phyloP scores from a whole-genome alignment of 192 early-diverging fungal genomes.

The Entomortierella lignicola region DNA sequence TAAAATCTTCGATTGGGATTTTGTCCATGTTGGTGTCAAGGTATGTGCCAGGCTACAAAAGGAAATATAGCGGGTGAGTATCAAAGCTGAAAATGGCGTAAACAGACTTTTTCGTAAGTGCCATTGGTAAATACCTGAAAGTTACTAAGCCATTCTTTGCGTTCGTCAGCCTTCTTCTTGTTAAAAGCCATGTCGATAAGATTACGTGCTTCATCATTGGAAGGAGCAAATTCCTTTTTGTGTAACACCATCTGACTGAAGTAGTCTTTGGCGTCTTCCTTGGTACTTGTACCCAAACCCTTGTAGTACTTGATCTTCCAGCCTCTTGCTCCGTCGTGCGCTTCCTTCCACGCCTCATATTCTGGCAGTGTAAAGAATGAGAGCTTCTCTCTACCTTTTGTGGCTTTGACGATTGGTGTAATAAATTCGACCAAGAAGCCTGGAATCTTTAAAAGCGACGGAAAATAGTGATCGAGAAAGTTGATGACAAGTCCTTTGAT shows the following conservation, averaged over 20 bases:
- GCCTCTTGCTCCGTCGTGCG: conserved; percentile 74
- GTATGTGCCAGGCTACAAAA: conserved; percentile 82
- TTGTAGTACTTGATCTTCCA: conserved; percentile 98
- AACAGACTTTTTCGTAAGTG: neutral
- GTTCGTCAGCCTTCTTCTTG: conserved; percentile 92
- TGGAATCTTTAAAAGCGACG: conserved; percentile 87
- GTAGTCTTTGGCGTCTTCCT: conserved; percentile 89
- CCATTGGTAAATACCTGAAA: conserved; percentile 62
- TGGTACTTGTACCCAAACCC: conserved; percentile 92
- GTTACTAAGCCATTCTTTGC: conserved; percentile 91
- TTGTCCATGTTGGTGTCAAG: conserved; percentile 84
- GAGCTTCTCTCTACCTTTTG: conserved; percentile 68
- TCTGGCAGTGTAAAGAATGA: conserved; percentile 95
- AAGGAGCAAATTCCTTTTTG: conserved; percentile 78
- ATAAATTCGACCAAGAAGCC: conserved; percentile 96
- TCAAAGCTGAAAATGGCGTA: neutral
- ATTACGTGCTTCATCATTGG: conserved; percentile 68
- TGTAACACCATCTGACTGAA: conserved; percentile 87
- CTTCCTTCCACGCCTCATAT: conserved; percentile 85
- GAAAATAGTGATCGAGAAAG: conserved; percentile 94
- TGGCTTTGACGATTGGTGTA: conserved; percentile 94
- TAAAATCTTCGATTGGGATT: conserved; percentile 90
- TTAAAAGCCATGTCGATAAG: conserved; percentile 98
- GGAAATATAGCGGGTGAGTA: neutral
- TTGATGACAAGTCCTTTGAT: conserved; percentile 99